phyloP scores from a whole-genome alignment of 495 filamentous ascomycete genomes.

The Hypoxylon subgilvum region DNA sequence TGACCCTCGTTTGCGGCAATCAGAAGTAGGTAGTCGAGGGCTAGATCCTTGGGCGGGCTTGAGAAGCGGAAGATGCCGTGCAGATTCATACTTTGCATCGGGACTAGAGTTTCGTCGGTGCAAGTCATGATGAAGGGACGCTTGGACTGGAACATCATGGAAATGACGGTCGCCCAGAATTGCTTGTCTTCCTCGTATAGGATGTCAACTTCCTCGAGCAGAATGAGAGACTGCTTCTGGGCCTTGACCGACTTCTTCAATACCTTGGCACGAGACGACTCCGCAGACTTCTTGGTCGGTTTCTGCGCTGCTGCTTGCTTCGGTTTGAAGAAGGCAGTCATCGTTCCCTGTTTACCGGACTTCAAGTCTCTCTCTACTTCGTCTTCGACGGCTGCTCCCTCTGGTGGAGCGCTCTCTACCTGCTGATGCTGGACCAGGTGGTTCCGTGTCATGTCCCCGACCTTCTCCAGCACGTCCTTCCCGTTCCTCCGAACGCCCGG shows the following conservation, averaged over 20 bases:
- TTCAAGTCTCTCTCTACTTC: slow-evolving; percentile 63
- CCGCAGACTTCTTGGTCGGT: slow-evolving; percentile 33
- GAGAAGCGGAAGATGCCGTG: slow-evolving; percentile 88
- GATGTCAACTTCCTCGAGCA: slow-evolving; percentile 93
- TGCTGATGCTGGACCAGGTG: slow-evolving; percentile 72
- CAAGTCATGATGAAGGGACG: slow-evolving; percentile 94
- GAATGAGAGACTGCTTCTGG: slow-evolving; percentile 92
- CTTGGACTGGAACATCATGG: slow-evolving; percentile 80
- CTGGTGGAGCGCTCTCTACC: slow-evolving; percentile 30
- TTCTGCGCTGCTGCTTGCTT: slow-evolving; percentile 36
- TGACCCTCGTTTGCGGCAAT: slow-evolving; percentile 92
- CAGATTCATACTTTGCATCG: slow-evolving; percentile 69
- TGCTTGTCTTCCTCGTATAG: slow-evolving; percentile 93
- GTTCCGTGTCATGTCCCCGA: slow-evolving; percentile 96
- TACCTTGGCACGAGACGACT: slow-evolving; percentile 29
- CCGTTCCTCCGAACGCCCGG: slow-evolving; percentile 80
- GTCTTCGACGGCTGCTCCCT: slow-evolving; percentile 42
- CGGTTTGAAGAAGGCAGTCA: slow-evolving; percentile 81
- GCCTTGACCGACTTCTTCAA: slow-evolving; percentile 53
- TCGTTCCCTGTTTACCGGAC: slow-evolving; percentile 72
- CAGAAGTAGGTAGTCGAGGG: slow-evolving; percentile 79
- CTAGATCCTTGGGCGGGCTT: slow-evolving; percentile 68
- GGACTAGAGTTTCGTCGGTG: slow-evolving; percentile 81
- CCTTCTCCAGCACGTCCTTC: slow-evolving; percentile 86
- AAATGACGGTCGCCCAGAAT: slow-evolving; percentile 85